Evolutionary conservation across 106 monocot species (phyloP).

Genomic region (Allium sativum): DNA sequence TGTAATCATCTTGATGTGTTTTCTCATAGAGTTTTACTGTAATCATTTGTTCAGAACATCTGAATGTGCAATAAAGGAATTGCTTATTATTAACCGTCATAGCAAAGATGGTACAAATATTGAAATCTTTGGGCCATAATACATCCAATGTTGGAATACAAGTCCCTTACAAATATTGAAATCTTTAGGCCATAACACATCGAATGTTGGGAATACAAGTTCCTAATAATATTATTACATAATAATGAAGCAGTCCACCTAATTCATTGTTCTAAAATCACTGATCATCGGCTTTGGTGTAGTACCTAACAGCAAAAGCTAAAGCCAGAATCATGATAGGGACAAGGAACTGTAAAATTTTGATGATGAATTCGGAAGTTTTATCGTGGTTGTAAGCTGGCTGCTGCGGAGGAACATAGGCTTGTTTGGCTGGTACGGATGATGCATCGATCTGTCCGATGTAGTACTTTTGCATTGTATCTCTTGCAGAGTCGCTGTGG

Average conservation of each 20-base stretch:
- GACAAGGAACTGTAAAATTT: slow-evolving; percentile 54
- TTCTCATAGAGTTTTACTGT: background rate
- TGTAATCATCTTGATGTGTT: background rate
- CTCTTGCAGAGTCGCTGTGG: slow-evolving; percentile 37
- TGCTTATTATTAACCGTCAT: no score
- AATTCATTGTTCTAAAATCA: background rate
- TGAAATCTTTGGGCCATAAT: no score
- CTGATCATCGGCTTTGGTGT: slow-evolving; percentile 38
- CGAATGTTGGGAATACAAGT: no score
- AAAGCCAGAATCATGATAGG: slow-evolving; percentile 61
- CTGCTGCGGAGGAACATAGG: slow-evolving; percentile 25
- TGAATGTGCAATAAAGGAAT: no score
- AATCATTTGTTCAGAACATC: no score
- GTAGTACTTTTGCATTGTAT: slow-evolving; percentile 40
- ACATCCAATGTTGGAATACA: no score
- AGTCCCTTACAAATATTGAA: no score
- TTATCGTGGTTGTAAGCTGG: slow-evolving; percentile 24
- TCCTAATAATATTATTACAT: no score
- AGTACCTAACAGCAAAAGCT: slow-evolving; percentile 47
- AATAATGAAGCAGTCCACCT: no score
- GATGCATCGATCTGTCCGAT: slow-evolving; percentile 39
- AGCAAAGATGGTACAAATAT: no score
- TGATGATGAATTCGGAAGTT: slow-evolving; percentile 30
- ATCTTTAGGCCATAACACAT: no score
- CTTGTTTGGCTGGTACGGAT: slow-evolving; percentile 20